Evolutionary conservation across 2,329 filamentous ascomycete species (phyloP).

Genomic region (Verticillium isaacii): DNA sequence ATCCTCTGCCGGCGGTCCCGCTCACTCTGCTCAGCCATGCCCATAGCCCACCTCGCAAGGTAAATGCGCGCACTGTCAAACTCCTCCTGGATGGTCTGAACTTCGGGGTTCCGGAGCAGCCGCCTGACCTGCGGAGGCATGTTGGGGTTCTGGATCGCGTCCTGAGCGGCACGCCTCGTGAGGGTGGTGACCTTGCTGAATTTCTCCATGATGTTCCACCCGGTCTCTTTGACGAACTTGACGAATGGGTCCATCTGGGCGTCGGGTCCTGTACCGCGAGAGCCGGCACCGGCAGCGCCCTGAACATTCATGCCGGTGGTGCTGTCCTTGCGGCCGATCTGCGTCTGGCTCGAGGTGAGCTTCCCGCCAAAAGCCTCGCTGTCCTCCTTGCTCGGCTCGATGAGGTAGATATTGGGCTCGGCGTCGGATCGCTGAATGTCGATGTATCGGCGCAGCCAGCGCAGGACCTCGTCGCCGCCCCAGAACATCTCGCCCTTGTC

Average conservation of each 20-base stretch:
- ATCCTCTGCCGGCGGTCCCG: slow-evolving; percentile 78
- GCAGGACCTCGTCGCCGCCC: slow-evolving; percentile 92
- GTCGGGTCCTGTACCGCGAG: slow-evolving; percentile 39
- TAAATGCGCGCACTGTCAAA: slow-evolving; percentile 96
- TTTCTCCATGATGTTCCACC: slow-evolving; percentile 95
- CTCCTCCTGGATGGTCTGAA: slow-evolving; percentile 92
- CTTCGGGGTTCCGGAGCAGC: slow-evolving; percentile 84
- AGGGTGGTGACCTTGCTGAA: slow-evolving; percentile 97
- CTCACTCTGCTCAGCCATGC: slow-evolving; percentile 95
- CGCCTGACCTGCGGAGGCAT: slow-evolving; percentile 83
- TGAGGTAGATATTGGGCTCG: slow-evolving; percentile 85
- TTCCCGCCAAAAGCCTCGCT: slow-evolving; percentile 72
- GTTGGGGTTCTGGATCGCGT: slow-evolving; percentile 85
- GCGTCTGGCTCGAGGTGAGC: slow-evolving; percentile 42
- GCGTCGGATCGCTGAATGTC: slow-evolving; percentile 76
- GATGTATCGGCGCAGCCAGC: slow-evolving; percentile 85
- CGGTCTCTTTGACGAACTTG: slow-evolving; percentile 89
- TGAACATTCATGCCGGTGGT: slow-evolving; percentile 22
- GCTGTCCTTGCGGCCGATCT: slow-evolving; percentile 32
- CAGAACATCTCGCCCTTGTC: slow-evolving; percentile 87
- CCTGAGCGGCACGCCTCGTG: slow-evolving; percentile 84
- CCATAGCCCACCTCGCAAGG: slow-evolving; percentile 96
- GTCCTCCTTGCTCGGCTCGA: slow-evolving; percentile 84
- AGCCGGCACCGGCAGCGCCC: slow-evolving; percentile 25
- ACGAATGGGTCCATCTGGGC: slow-evolving; percentile 87